A percentile compares a stretch with the other conserved stretches of the same genome.
These are phyloP conservation scores for Phytophthora ohioensis DNA, from an alignment of 352 stramenopile genomes.

Conservation along the genomic window DNA sequence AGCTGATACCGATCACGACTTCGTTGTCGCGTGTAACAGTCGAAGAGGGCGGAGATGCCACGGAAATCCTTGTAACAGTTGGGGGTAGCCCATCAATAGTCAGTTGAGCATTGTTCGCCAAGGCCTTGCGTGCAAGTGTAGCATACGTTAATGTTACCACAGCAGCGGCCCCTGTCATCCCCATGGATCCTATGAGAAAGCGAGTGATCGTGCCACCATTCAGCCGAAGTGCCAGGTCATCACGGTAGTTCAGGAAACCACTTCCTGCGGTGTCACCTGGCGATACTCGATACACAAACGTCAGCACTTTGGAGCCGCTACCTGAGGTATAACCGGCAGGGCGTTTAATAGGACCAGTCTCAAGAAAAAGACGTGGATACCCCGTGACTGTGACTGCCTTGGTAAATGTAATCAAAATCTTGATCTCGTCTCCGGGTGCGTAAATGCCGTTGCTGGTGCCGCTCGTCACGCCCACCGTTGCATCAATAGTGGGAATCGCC, in stretches of 20 bases:
- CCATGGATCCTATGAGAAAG: slow-evolving; percentile 17
- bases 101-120: slow-evolving; percentile 64
- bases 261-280: slow-evolving; percentile 67
- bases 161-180: slow-evolving; percentile 21
- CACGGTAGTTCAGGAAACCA: slow-evolving; percentile 71
- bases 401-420: slow-evolving; percentile 77
- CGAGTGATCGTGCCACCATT: slow-evolving; percentile 77
- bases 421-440: slow-evolving; percentile 71
- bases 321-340: slow-evolving; percentile 71
- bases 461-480: slow-evolving; percentile 62
- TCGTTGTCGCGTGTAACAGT: slow-evolving; percentile 55
- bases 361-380: slow-evolving; percentile 75
- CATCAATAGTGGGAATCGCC: slow-evolving; percentile 59
- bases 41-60: slow-evolving; percentile 43
- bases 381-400: slow-evolving; percentile 75
- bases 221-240: slow-evolving; percentile 62
- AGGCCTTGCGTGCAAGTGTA: slow-evolving; percentile 48
- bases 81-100: slow-evolving; percentile 61
- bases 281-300: slow-evolving; percentile 79
- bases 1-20: slow-evolving; percentile 72
- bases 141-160: slow-evolving; percentile 47
- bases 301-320: slow-evolving; percentile 64
- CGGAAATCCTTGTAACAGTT: slow-evolving; percentile 50
- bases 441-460: slow-evolving; percentile 65
- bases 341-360: slow-evolving; percentile 76